A percentile compares a stretch with the other conserved stretches of the same genome.
Evolutionary conservation across 2,329 filamentous ascomycete species (phyloP).

Genomic region (Xylogone sp.): DNA sequence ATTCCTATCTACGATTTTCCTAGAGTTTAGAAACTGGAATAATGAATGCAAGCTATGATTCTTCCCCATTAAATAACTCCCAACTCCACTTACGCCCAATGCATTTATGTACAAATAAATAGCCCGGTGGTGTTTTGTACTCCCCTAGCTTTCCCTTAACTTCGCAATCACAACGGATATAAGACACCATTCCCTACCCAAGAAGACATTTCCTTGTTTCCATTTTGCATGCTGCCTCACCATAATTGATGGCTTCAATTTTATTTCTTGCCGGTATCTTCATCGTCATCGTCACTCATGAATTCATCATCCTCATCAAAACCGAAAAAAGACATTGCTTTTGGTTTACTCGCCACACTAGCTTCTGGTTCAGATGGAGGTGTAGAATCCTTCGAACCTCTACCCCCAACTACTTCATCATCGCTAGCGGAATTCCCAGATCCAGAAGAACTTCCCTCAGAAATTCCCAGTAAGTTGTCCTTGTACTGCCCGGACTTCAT

Average conservation of each 20-base stretch:
- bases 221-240: slow-evolving; percentile 9
- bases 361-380: slow-evolving; percentile 40
- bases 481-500: slow-evolving; percentile 62
- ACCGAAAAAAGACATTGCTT: slow-evolving; percentile 58
- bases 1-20: too few species aligned
- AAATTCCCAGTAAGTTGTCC: slow-evolving; percentile 50
- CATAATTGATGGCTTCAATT: neutral
- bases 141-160: too few species aligned
- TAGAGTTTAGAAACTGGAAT: too few species aligned
- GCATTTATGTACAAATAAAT: too few species aligned
- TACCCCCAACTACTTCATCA: slow-evolving; percentile 25
- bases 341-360: slow-evolving; percentile 28
- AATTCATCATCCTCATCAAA: slow-evolving; percentile 79
- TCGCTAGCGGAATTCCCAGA: slow-evolving; percentile 23
- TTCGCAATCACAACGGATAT: too few species aligned
- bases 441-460: slow-evolving; percentile 34
- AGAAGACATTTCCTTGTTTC: slow-evolving; percentile 21
- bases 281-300: slow-evolving; percentile 63
- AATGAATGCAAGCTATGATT: neutral
- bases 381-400: slow-evolving; percentile 39
- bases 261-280: slow-evolving; percentile 23
- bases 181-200: too few species aligned
- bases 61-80: too few species aligned
- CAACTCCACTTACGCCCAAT: too few species aligned
- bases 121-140: too few species aligned